Evolutionary conservation across 164 flowering plant species (phyloP).

Genomic region (Platanus orientalis): DNA sequence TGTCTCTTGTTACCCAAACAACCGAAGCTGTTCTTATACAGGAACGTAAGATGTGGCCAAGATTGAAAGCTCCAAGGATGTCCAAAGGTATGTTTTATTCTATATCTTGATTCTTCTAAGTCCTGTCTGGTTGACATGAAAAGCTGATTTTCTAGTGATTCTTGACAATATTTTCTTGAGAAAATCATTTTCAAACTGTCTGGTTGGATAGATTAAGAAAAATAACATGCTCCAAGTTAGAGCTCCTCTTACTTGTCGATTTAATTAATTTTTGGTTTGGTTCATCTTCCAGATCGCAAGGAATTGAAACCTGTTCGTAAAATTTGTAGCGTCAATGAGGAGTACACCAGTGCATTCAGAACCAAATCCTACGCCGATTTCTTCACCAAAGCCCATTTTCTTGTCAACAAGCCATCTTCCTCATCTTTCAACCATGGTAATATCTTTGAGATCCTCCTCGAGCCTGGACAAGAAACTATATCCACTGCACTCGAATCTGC

Average conservation of each 20-base stretch:
- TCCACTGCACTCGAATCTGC: conserved; percentile 35
- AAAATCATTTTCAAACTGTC: too few relatives aligned
- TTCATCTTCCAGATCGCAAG: conserved; percentile 23
- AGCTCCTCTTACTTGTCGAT: neutral
- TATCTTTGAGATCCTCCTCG: conserved; percentile 42
- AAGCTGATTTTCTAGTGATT: neutral
- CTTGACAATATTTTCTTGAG: neutral
- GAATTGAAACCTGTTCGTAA: conserved; percentile 14
- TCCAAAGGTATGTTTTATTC: conserved; percentile 32
- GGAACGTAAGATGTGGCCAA: conserved; percentile 32
- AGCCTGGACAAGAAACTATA: conserved; percentile 52
- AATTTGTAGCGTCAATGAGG: conserved; percentile 46
- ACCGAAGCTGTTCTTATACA: too few relatives aligned
- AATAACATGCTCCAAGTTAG: too few relatives aligned
- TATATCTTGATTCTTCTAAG: too few relatives aligned
- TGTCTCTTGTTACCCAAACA: too few relatives aligned
- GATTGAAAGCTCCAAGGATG: conserved; percentile 23
- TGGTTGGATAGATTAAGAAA: too few relatives aligned
- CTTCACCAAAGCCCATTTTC: conserved; percentile 39
- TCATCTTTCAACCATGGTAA: conserved; percentile 14
- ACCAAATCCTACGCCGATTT: conserved; percentile 56
- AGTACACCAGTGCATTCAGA: conserved; percentile 45
- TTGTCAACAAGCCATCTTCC: conserved; percentile 23
- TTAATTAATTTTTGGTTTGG: too few relatives aligned
- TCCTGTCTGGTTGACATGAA: too few relatives aligned